Percentiles rank a stretch among this genome's conserved stretches.
These are phyloP conservation scores for Pseudonitzschia multistriata DNA, from an alignment of 108 stramenopile species.

Conservation along the genomic window DNA sequence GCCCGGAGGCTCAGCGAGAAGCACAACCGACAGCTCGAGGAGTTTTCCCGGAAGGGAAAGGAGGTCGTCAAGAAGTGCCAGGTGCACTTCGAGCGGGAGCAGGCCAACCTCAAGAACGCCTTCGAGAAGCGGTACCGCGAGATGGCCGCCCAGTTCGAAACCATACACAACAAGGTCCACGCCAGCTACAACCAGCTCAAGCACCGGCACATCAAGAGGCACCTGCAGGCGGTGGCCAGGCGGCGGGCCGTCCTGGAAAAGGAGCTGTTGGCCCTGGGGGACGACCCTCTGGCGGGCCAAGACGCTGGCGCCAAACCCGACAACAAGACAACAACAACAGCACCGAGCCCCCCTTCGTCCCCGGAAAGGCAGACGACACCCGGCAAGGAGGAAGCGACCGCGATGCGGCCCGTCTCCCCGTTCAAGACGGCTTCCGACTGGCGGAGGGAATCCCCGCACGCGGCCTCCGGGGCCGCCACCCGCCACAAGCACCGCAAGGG, in stretches of 20 bases:
- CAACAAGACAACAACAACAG: background rate
- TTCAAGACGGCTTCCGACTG: slow-evolving; percentile 31
- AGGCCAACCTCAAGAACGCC: slow-evolving; percentile 41
- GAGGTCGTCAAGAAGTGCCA: slow-evolving; percentile 50
- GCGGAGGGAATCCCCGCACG: slow-evolving; percentile 18
- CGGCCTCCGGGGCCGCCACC: slow-evolving; percentile 43
- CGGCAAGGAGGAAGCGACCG: slow-evolving; percentile 28
- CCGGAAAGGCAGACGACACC: background rate
- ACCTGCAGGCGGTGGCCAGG: slow-evolving; percentile 43
- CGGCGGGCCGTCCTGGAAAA: slow-evolving; percentile 19
- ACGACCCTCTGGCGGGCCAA: background rate
- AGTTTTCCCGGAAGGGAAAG: slow-evolving; percentile 50
- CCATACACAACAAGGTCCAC: slow-evolving; percentile 36
- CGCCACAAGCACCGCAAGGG: slow-evolving; percentile 73
- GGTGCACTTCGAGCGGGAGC: slow-evolving; percentile 46
- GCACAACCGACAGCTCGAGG: slow-evolving; percentile 50
- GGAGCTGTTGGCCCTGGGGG: background rate
- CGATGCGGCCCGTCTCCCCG: slow-evolving; percentile 38
- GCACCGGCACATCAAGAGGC: slow-evolving; percentile 62
- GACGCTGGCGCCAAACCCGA: background rate
- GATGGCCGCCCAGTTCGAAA: slow-evolving; percentile 34
- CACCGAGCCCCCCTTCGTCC: background rate
- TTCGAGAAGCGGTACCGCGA: slow-evolving; percentile 55
- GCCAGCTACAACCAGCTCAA: slow-evolving; percentile 31
- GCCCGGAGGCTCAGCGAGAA: slow-evolving; percentile 49